Conservation (phyloP, 345 rosid genomes). For the Moricandia arvensis region DNA sequence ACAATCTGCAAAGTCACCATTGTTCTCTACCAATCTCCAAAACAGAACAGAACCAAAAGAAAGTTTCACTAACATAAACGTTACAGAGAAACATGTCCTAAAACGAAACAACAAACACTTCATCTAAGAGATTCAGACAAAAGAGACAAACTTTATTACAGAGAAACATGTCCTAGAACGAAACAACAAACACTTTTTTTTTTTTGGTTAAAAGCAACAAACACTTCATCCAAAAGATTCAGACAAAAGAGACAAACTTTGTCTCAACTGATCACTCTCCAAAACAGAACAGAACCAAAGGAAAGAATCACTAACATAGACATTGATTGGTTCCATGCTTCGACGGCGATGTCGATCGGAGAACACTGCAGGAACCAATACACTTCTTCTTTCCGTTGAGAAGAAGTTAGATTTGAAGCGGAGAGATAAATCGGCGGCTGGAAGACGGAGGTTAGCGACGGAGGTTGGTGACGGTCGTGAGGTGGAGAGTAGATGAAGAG, state of each 20-base stretch:
- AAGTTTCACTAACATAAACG: too few species aligned
- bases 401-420: background rate
- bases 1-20: background rate
- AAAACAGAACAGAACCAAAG: background rate
- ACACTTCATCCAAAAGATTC: background rate
- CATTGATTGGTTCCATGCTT: constrained; percentile 23
- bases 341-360: constrained; percentile 25
- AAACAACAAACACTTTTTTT: too few species aligned
- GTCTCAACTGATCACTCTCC: background rate
- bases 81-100: too few species aligned
- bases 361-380: constrained; percentile 10
- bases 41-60: background rate
- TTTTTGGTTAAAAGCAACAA: too few species aligned
- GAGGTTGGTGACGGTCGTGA: constrained; percentile 31
- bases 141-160: too few species aligned
- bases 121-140: too few species aligned
- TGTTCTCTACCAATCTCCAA: background rate
- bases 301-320: constrained; percentile 25
- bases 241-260: background rate
- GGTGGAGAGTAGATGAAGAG: constrained; percentile 9
- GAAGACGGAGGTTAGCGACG: constrained; percentile 21
- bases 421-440: constrained; percentile 2
- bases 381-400: constrained; percentile 3
- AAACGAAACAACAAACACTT: background rate
- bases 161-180: too few species aligned